Evolutionary conservation across 2,329 filamentous ascomycete genomes (phyloP).

Genomic region (Colletotrichum sp.): DNA sequence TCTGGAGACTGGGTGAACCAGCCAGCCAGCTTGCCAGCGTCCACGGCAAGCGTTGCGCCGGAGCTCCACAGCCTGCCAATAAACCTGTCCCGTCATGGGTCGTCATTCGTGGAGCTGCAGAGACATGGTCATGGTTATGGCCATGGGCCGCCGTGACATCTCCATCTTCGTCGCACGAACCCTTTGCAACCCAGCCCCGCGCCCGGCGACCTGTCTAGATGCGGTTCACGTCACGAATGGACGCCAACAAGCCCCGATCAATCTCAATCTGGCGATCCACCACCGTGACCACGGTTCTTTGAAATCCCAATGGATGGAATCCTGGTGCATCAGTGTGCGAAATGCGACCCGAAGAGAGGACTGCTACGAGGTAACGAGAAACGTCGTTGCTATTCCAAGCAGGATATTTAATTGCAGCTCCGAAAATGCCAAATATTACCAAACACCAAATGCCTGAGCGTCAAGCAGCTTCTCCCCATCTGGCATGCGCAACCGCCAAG

Average conservation of each 20-base stretch:
- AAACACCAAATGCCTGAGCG: background rate
- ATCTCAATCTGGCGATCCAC: background rate
- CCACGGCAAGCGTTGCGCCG: background rate
- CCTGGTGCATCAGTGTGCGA: background rate
- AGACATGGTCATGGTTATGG: background rate
- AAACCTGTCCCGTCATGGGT: background rate
- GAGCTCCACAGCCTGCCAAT: slow-evolving; percentile 7
- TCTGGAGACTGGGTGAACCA: background rate
- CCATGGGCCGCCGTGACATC: background rate
- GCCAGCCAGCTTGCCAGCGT: background rate
- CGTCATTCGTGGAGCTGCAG: background rate
- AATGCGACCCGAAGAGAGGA: background rate
- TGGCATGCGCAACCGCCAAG: background rate
- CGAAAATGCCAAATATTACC: background rate
- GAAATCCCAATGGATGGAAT: background rate
- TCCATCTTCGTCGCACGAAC: background rate
- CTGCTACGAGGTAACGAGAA: background rate
- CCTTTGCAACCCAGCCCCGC: background rate
- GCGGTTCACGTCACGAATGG: background rate
- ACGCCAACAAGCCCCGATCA: background rate
- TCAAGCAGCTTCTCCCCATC: background rate
- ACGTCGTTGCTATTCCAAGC: background rate
- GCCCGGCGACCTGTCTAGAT: background rate
- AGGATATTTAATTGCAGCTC: background rate
- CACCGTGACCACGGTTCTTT: background rate